Base-by-base conservation (phyloP, 2,329 filamentous ascomycete genomes). In the Paramyrothecium sp. region DNA sequence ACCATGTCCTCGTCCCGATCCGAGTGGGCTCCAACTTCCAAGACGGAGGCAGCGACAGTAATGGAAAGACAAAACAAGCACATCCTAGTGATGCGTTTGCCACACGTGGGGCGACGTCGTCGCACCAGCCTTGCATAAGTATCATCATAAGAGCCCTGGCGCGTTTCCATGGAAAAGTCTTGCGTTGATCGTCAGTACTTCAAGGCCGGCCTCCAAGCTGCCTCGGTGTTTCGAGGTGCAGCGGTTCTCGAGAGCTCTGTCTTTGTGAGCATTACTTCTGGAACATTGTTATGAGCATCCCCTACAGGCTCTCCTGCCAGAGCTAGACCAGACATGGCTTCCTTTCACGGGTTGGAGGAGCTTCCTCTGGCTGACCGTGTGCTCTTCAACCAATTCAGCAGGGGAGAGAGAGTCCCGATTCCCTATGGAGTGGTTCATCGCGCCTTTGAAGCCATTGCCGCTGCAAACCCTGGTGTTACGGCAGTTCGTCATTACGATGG, bases 401-500 rank as follows among this genome's bases (percentile, higher is more conserved):
- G 49, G 19, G 49, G 49, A 13, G 3, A 33, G 26, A 33, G 30
- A n/a, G 49, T 33, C 49, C 21, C 21, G 7, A 51, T 51, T n/a
- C 49, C 49, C 17, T 33, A 51, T 33, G 49, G 49, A 16, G 26
- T 51, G 3, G 26, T 51, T 17, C 49, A 51, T 17, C 49, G 30
- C 30, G 49, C 49, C 22, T 51, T 51, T 51, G 49, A 51, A 33
- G 49, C 49, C 19, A 51, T 33, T 20, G 49, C 49, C 21, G 11
- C 49, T 3, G 49, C 49, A 3, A 51, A 51, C 23, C 49, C 49
- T 3, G 4, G 19, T 21, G 49, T 51, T 21, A 51, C 49, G 16
- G 49, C 49, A 8, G 49, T 51, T 33, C 49, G 49, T 23, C 49
- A 51, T n/a, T n/a, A 51, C 23, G 49, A 51, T 33, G 49, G 49